Evolutionary conservation across 306 rosid genomes (phyloP), one percentile per base, ranked within the genome.

Genomic region (Lathyrus oleraceus): DNA sequence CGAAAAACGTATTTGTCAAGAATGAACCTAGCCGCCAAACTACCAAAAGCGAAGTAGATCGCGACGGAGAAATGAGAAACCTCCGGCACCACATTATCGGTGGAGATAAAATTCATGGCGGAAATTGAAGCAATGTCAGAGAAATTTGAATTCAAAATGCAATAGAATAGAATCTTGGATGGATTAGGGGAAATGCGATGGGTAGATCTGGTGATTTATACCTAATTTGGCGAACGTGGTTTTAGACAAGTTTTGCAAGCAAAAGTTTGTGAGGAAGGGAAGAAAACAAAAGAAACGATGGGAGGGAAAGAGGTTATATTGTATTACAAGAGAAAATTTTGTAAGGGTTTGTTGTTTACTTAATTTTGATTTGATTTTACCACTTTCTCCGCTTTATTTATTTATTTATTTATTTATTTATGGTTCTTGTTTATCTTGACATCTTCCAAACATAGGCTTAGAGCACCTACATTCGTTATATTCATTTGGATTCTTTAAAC

Each of bases 1-100:
- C 86, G 84, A 58, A 88, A 90, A 69, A 94, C 67, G 88, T 62
- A 88, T 82, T 66, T 88, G 79, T 93, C 97, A 13, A 93, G 79
- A 39, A 88, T 23, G 87, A 84, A 75, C 75, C 93, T 81, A 10
- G 85, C 88, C 14, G 38, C 81, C 30, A 81, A 68, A 79, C 78
- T 81, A 68, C 78, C 76, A 19, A 84, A 21, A 14, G 96, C 85
- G 76, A 87, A 87, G 83, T 69, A 91, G 83, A 90, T 42, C 51
- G 91, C 88, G 75, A 84, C 21, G 67, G 71, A 4, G 76, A 88
- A 88, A 83, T 90, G 91, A 72, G 62, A 88, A n/a, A 75, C 38
- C 35, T 17, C 51, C 6, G 96, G 91, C 4, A 27, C 61, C 45
- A 30, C 81, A 69, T 69, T 80, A 52, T 68, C 61, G 82, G 54